Conservation (phyloP, 106 monocot genomes). For the Posidonia australis region DNA sequence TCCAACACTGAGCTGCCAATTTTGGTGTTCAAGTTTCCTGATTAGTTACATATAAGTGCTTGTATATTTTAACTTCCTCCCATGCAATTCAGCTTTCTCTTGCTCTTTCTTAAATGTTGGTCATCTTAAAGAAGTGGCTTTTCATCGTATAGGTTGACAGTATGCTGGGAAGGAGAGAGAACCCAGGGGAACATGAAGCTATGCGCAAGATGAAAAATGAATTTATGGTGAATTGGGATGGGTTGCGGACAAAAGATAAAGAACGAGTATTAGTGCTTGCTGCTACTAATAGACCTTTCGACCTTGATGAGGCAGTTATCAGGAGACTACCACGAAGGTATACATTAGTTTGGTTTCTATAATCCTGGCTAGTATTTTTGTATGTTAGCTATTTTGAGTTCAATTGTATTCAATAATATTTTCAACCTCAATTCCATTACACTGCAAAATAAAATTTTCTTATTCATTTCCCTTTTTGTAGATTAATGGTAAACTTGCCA, state of each 20-base stretch:
- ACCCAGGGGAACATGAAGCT: slow-evolving; percentile 80
- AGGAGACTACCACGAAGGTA: slow-evolving; percentile 79
- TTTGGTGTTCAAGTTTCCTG: background rate
- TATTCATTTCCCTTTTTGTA: background rate
- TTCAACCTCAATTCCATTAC: too few species aligned
- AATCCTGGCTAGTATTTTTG: too few species aligned
- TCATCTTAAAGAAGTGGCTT: background rate
- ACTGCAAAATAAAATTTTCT: too few species aligned
- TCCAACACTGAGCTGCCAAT: background rate
- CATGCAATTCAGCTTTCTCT: background rate
- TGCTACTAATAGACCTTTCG: slow-evolving; percentile 82
- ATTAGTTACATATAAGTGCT: background rate
- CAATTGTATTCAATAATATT: too few species aligned
- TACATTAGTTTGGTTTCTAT: too few species aligned
- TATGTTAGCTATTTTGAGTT: too few species aligned
- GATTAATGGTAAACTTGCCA: slow-evolving; percentile 93
- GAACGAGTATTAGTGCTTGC: slow-evolving; percentile 82
- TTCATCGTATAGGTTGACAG: slow-evolving; percentile 56
- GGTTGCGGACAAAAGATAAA: slow-evolving; percentile 71
- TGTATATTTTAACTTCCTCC: too few species aligned
- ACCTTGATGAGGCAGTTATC: slow-evolving; percentile 89
- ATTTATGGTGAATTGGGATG: slow-evolving; percentile 96
- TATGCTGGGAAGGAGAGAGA: slow-evolving; percentile 81
- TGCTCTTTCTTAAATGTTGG: background rate
- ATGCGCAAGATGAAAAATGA: slow-evolving; percentile 97